Evolutionary conservation across 306 rosid species (phyloP), one percentile per base, ranked within the genome.

Genomic region (Crotalaria pallida): DNA sequence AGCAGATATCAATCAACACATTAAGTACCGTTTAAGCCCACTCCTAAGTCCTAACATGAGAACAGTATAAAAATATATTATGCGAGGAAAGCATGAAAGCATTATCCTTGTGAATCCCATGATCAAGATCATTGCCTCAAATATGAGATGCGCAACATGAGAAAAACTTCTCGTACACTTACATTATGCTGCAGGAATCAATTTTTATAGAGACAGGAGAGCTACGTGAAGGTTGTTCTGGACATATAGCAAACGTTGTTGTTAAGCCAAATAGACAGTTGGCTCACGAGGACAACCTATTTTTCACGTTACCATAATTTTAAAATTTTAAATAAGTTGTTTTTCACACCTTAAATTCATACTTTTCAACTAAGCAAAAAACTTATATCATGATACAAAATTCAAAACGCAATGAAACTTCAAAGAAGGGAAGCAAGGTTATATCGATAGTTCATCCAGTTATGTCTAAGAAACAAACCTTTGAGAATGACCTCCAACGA

Each of bases 401-500:
- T 29, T 52, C 23, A 43, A 73, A 57, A 40, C 40, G 24, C 34
- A 53, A 18, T 6, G 50, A 68, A 62, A 44, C 44, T 47, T 47
- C 57, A 47, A 62, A 50, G 6, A 67, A 50, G 53, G 65, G 45
- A 0, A 65, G 47, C 23, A 34, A 49, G 38, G 23, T 17, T 61
- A 38, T 48, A 69, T 12, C 17, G 52, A 74, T 43, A 22, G 13
- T 53, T 73, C 36, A 41, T 41, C 18, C 4, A 48, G 47, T 71
- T 16, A 57, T 51, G 78, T 65, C 16, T 66, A 44, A 31, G 69
- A 21, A 69, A 63, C 84, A 79, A 59, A 90, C 97, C 98, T 86
- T 94, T 91, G 59, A 90, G 91, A 56, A 79, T 16, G 50, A 94
- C 88, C 79, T 94, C 98, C 66, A 87, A 40, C 41, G 83, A 82